Percentiles rank a stretch among this genome's conserved stretches.
phyloP scores from a whole-genome alignment of 257 asterid species.

The Gentiana dahurica region DNA sequence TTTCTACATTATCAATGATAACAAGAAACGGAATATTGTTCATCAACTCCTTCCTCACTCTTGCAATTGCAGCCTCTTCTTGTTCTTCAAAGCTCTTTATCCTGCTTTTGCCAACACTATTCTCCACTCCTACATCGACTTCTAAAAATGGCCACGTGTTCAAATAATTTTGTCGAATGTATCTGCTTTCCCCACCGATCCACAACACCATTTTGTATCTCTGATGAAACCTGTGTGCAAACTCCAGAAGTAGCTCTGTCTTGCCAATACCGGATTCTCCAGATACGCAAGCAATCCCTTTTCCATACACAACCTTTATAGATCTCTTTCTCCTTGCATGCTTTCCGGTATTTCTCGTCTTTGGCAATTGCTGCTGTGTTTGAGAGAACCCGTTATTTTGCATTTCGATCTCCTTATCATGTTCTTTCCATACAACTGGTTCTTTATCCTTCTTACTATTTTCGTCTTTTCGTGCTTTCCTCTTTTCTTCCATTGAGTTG shows the following conservation, averaged over 20 bases:
- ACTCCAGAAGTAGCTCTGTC: constrained; percentile 73
- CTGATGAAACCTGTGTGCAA: constrained; percentile 63
- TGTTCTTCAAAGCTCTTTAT: constrained; percentile 74
- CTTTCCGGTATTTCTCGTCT: constrained; percentile 29
- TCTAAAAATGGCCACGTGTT: constrained; percentile 67
- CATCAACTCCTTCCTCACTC: constrained; percentile 80
- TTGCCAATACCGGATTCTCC: constrained; percentile 87
- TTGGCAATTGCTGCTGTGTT: constrained; percentile 19
- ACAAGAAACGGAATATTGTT: constrained; percentile 66
- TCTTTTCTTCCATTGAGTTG: constrained; percentile 52
- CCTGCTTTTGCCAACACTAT: constrained; percentile 37
- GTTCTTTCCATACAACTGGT: constrained; percentile 70
- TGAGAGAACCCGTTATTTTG: constrained; percentile 36
- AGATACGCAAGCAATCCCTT: constrained; percentile 75
- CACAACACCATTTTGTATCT: constrained; percentile 78
- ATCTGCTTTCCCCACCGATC: constrained; percentile 78
- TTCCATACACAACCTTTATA: constrained; percentile 52
- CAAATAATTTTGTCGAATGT: constrained; percentile 64
- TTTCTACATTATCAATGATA: constrained; percentile 76
- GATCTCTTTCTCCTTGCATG: constrained; percentile 47
- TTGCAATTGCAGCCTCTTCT: constrained; percentile 63
- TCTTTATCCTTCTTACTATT: constrained; percentile 58
- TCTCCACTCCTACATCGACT: constrained; percentile 74
- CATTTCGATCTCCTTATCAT: constrained; percentile 80
- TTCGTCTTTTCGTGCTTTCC: constrained; percentile 25